Conservation (phyloP, 148 eudicot species). For the Fagopyrum homotropicum region DNA sequence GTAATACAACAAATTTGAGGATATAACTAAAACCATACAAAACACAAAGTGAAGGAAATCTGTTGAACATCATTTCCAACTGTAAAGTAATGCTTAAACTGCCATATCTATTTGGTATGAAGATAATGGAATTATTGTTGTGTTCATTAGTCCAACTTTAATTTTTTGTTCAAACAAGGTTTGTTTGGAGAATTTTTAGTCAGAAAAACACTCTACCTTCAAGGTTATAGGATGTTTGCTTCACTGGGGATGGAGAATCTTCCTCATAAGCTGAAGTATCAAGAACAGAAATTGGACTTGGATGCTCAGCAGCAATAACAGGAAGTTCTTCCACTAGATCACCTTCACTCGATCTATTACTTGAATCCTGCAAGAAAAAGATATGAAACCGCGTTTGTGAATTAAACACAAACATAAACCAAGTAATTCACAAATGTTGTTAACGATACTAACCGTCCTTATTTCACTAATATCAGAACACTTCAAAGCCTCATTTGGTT, state of each 20-base stretch:
- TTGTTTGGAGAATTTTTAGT: neutral
- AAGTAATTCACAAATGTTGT: neutral
- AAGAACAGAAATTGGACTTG: conserved; percentile 87
- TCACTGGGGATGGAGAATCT: conserved; percentile 63
- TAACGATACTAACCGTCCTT: neutral
- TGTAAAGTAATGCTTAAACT: too few relatives aligned
- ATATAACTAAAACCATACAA: neutral
- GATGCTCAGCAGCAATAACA: conserved; percentile 44
- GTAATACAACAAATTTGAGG: neutral
- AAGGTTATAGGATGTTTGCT: conserved; percentile 31
- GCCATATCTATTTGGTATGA: too few relatives aligned
- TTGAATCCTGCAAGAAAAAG: conserved; percentile 31
- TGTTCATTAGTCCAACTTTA: too few relatives aligned
- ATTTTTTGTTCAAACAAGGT: neutral
- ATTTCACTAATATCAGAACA: conserved; percentile 2
- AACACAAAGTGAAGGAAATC: neutral
- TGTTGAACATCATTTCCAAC: too few relatives aligned
- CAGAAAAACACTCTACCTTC: conserved; percentile 34
- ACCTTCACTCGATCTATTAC: conserved; percentile 33
- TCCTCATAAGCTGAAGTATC: conserved; percentile 49
- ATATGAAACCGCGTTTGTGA: neutral
- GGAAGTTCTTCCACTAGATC: conserved; percentile 20
- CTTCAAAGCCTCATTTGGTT: neutral
- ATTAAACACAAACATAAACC: neutral
- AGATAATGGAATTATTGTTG: too few relatives aligned